Percentiles rank a stretch among this genome's conserved stretches.
phyloP scores from a whole-genome alignment of 169 alveolate species.

The Eimeria brunetti region DNA sequence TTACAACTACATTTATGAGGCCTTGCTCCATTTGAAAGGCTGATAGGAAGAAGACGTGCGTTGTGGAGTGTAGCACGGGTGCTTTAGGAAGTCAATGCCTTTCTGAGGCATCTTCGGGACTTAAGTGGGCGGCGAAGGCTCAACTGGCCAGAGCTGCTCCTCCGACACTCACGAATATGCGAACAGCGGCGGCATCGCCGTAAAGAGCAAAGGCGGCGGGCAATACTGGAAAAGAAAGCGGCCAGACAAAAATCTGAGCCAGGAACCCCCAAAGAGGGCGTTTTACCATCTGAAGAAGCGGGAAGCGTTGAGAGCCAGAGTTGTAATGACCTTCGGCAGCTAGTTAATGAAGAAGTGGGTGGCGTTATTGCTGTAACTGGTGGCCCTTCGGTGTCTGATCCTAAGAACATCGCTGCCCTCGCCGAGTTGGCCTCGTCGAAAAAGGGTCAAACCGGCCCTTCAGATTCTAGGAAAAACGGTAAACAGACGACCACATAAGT shows the following conservation, averaged over 20 bases:
- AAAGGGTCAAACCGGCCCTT: background rate
- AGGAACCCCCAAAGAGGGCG: background rate
- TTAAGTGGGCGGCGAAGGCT: conserved; percentile 70
- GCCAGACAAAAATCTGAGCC: background rate
- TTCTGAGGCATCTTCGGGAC: conserved; percentile 50
- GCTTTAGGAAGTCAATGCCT: conserved; percentile 38
- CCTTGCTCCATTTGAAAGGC: background rate
- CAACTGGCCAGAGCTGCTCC: conserved; percentile 72
- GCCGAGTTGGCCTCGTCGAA: conserved; percentile 39
- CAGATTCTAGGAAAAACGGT: background rate
- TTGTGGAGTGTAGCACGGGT: background rate
- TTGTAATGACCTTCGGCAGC: conserved; percentile 2
- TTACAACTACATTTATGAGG: background rate
- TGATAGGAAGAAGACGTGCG: background rate
- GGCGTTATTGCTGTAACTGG: conserved; percentile 17
- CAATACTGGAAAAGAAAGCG: background rate
- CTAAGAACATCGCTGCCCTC: conserved; percentile 30
- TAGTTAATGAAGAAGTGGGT: conserved; percentile 18
- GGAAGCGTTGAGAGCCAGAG: conserved; percentile 8
- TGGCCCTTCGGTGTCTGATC: conserved; percentile 48
- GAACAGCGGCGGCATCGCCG: conserved; percentile 60
- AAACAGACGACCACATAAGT: background rate
- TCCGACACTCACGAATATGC: conserved; percentile 55
- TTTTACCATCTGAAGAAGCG: background rate
- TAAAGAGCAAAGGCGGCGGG: conserved; percentile 25